Evolutionary conservation across 495 filamentous ascomycete species (phyloP).

Genomic region (Extremus antarcticus): DNA sequence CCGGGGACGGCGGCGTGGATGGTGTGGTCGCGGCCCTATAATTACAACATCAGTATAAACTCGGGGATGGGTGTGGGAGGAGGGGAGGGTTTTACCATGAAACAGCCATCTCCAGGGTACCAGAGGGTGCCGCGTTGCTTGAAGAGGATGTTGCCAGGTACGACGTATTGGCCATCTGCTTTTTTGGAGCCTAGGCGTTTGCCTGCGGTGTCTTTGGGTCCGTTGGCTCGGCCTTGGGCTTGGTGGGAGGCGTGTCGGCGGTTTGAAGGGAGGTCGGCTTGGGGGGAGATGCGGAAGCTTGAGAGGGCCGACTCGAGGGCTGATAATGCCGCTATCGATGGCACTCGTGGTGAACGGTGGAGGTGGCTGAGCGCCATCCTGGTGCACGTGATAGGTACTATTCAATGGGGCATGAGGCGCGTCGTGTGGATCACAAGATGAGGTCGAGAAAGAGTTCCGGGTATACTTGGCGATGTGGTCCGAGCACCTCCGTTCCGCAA

Average conservation of each 20-base stretch:
- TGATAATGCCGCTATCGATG: conserved; percentile 12
- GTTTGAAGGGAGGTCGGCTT: conserved; percentile 8
- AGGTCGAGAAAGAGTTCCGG: conserved; percentile 3
- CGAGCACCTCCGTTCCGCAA: conserved; percentile 13
- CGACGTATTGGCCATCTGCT: conserved; percentile 80
- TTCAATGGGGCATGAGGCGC: not conserved
- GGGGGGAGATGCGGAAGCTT: conserved; percentile 11
- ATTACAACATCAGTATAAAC: not conserved
- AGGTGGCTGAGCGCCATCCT: not conserved
- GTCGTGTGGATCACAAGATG: not conserved
- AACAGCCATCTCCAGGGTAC: conserved; percentile 88
- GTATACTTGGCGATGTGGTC: conserved; percentile 4
- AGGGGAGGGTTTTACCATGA: conserved; percentile 37
- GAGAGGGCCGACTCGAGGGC: conserved; percentile 9
- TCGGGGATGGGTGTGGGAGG: not conserved
- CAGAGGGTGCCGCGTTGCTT: conserved; percentile 88
- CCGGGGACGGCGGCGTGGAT: conserved; percentile 77
- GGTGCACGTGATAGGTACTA: not conserved
- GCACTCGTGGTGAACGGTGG: conserved; percentile 1
- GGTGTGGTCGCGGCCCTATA: conserved; percentile 78
- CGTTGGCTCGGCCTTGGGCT: conserved; percentile 75
- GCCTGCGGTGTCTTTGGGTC: conserved; percentile 73
- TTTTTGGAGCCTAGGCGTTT: conserved; percentile 95
- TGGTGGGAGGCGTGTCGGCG: conserved; percentile 73
- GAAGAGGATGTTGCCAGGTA: conserved; percentile 95